Conservation (phyloP, 148 eudicot species). For the Camellia granthamiana region DNA sequence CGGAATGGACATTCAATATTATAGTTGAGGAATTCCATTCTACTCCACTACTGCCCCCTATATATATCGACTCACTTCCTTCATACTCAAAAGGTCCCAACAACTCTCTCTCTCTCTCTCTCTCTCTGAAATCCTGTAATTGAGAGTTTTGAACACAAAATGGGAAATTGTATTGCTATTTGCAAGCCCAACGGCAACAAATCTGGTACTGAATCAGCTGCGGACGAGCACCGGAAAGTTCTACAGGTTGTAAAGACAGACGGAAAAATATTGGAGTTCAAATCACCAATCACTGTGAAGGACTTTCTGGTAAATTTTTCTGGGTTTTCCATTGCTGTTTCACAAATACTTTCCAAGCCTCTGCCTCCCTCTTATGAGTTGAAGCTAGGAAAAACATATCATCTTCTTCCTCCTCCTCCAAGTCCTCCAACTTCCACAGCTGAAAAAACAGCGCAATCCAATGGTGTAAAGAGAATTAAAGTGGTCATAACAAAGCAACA, state of each 20-base stretch:
- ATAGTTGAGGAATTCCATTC: not conserved
- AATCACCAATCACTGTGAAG: conserved; percentile 36
- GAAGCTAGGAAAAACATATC: conserved; percentile 41
- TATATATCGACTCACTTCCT: no score
- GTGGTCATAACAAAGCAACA: conserved; percentile 65
- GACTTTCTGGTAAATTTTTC: conserved; percentile 33
- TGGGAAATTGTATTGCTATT: conserved; percentile 27
- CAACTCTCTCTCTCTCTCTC: not conserved
- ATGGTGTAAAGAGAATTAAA: conserved; percentile 44
- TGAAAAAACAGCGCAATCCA: not conserved
- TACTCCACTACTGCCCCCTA: no score
- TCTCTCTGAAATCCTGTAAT: not conserved
- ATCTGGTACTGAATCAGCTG: not conserved
- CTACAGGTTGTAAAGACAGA: conserved; percentile 45
- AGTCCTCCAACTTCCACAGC: not conserved
- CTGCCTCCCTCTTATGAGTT: conserved; percentile 43
- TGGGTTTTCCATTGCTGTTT: conserved; percentile 33
- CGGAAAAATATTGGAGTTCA: conserved; percentile 54
- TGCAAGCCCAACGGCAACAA: not conserved
- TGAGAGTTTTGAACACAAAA: not conserved
- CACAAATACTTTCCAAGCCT: conserved; percentile 36
- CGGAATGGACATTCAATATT: not conserved
- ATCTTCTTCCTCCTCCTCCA: conserved; percentile 42
- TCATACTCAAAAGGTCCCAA: no score
- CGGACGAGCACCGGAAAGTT: conserved; percentile 18